phyloP scores from a whole-genome alignment of 257 asterid species.

The Henckelia pumila region DNA sequence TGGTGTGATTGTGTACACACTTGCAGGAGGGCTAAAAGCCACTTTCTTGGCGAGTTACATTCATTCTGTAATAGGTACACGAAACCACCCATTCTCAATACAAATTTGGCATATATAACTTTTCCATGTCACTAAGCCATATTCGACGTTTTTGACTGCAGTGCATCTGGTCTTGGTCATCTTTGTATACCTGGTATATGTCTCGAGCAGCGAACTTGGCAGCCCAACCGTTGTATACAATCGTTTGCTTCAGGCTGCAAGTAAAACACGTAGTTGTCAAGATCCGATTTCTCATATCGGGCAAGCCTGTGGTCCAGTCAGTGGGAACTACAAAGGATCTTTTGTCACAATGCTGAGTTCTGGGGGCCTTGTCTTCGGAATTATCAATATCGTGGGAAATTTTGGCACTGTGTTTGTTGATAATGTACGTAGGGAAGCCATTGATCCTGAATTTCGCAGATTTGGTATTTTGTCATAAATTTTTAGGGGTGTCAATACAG shows the following conservation, averaged over 20 bases:
- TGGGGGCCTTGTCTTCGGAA: constrained; percentile 86
- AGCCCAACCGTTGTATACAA: constrained; percentile 68
- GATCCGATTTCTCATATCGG: constrained; percentile 62
- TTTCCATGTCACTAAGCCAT: background rate
- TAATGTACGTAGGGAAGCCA: constrained; percentile 50
- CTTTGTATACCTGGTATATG: constrained; percentile 79
- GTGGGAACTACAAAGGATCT: constrained; percentile 80
- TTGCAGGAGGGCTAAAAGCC: constrained; percentile 91
- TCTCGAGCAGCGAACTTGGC: constrained; percentile 72
- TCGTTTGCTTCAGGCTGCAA: constrained; percentile 70
- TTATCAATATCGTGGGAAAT: constrained; percentile 88
- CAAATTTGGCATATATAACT: background rate
- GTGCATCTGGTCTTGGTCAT: constrained; percentile 82
- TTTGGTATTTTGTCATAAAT: background rate
- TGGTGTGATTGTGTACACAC: constrained; percentile 79
- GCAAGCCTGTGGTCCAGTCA: constrained; percentile 81
- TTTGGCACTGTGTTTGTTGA: constrained; percentile 93
- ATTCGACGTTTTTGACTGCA: constrained; percentile 26
- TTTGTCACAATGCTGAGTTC: constrained; percentile 84
- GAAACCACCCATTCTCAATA: background rate
- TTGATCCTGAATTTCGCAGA: background rate
- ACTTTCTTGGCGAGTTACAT: constrained; percentile 92
- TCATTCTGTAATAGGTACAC: constrained; percentile 81
- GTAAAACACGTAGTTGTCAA: constrained; percentile 59
- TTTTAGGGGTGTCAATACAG: background rate